Conservation (phyloP, 768 basidiomycete genomes). For the Rickenella mellea region DNA sequence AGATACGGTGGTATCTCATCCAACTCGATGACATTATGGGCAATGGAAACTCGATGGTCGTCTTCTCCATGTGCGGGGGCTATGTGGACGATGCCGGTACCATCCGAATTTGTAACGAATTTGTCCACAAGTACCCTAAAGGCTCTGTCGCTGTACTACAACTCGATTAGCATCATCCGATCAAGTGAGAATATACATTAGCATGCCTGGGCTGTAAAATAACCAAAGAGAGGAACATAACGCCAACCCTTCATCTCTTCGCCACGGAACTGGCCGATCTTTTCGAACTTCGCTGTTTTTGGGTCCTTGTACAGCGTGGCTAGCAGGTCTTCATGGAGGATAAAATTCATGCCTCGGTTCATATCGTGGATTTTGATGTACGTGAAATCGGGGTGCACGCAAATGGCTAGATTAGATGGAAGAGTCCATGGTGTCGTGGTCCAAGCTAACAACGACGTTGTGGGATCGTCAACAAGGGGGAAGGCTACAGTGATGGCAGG, state of each 20-base stretch:
- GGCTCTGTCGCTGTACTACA: conserved; percentile 81
- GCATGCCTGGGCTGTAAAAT: conserved; percentile 86
- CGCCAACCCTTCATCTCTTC: conserved; percentile 93
- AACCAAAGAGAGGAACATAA: conserved; percentile 91
- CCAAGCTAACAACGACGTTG: conserved; percentile 89
- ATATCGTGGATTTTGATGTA: conserved; percentile 96
- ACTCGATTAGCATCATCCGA: not conserved
- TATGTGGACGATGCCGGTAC: conserved; percentile 98
- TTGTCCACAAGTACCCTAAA: conserved; percentile 85
- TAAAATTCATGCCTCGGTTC: conserved; percentile 79
- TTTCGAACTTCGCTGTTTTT: conserved; percentile 94
- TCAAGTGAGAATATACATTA: too few relatives aligned
- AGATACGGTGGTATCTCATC: conserved; percentile 97
- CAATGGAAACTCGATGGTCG: conserved; percentile 88
- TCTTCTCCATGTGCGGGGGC: conserved; percentile 98
- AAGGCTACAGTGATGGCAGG: conserved; percentile 93
- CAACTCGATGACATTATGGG: conserved; percentile 67
- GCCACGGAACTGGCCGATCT: conserved; percentile 80
- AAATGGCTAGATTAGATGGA: conserved; percentile 89
- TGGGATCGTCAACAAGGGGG: conserved; percentile 87
- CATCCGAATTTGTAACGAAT: conserved; percentile 88
- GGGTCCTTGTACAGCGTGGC: conserved; percentile 90
- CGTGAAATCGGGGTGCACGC: conserved; percentile 91
- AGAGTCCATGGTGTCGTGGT: conserved; percentile 99
- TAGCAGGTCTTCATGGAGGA: conserved; percentile 83